Percentiles rank a stretch among this genome's conserved stretches.
Evolutionary conservation across 164 flowering plant species (phyloP).

Genomic region (Amborella trichopoda): DNA sequence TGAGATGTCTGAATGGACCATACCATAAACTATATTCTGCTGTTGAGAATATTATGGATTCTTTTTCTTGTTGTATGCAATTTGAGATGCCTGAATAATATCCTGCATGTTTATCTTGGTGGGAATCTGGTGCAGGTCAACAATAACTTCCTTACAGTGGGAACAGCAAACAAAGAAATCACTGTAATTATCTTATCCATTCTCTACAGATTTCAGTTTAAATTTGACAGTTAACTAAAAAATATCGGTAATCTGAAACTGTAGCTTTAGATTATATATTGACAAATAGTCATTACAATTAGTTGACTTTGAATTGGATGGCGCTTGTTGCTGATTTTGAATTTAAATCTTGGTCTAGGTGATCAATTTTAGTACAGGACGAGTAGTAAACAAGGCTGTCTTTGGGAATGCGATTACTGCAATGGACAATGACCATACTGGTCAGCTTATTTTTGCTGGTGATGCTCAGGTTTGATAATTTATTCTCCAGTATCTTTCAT

Average conservation of each 20-base stretch:
- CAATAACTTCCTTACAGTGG: slow-evolving; percentile 87
- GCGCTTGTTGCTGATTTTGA: too few species aligned
- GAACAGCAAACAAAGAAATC: slow-evolving; percentile 77
- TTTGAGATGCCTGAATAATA: background rate
- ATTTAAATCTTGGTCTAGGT: too few species aligned
- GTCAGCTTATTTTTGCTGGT: slow-evolving; percentile 89
- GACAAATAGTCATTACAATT: too few species aligned
- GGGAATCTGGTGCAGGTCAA: slow-evolving; percentile 81
- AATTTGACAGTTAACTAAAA: too few species aligned
- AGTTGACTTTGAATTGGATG: too few species aligned
- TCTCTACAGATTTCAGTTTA: too few species aligned
- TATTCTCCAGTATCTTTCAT: background rate
- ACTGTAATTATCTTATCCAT: slow-evolving; percentile 31
- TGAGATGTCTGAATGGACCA: too few species aligned
- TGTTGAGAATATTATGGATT: too few species aligned
- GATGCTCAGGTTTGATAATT: slow-evolving; percentile 50
- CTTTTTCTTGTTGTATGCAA: too few species aligned
- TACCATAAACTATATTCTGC: too few species aligned
- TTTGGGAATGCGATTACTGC: slow-evolving; percentile 65
- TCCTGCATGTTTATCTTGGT: slow-evolving; percentile 2
- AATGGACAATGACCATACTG: slow-evolving; percentile 94
- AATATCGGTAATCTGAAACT: too few species aligned
- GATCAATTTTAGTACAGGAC: slow-evolving; percentile 92
- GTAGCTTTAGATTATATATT: too few species aligned
- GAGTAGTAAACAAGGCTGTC: slow-evolving; percentile 39